These are phyloP conservation scores for Gynandropsis gynandra DNA, from an alignment of 345 rosid species.

Conservation along the genomic window DNA sequence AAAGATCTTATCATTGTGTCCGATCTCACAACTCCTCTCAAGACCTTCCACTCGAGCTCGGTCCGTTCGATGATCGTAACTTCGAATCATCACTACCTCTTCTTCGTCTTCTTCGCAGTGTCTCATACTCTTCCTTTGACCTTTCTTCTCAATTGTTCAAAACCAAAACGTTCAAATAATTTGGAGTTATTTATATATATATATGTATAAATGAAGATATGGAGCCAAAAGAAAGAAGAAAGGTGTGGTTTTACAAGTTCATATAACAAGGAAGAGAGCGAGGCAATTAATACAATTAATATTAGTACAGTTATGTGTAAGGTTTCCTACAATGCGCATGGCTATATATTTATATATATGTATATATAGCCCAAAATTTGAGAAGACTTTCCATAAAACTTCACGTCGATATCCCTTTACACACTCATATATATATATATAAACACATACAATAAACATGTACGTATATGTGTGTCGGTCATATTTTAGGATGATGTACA, in stretches of 20 bases:
- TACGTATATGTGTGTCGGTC: no score
- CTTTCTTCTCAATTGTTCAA: background rate
- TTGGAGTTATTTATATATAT: no score
- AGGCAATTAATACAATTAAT: no score
- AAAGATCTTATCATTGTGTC: constrained; percentile 42
- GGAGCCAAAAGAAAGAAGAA: background rate
- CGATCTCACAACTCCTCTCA: constrained; percentile 70
- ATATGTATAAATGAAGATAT: constrained; percentile 4
- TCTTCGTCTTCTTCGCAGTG: constrained; percentile 21
- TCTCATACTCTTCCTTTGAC: constrained; percentile 18
- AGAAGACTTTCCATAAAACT: no score
- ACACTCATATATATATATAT: no score
- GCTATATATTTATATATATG: no score
- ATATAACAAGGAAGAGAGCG: constrained; percentile 15
- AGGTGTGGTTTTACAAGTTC: background rate
- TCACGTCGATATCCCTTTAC: no score
- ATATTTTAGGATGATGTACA: no score
- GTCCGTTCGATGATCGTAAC: constrained; percentile 50
- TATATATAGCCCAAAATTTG: no score
- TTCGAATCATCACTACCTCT: constrained; percentile 35
- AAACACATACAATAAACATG: no score
- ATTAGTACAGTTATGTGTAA: no score
- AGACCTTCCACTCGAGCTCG: constrained; percentile 43
- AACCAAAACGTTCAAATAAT: constrained; percentile 13
- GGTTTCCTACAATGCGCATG: no score